Evolutionary conservation across 148 eudicot genomes (phyloP).

Genomic region (Cornus florida): DNA sequence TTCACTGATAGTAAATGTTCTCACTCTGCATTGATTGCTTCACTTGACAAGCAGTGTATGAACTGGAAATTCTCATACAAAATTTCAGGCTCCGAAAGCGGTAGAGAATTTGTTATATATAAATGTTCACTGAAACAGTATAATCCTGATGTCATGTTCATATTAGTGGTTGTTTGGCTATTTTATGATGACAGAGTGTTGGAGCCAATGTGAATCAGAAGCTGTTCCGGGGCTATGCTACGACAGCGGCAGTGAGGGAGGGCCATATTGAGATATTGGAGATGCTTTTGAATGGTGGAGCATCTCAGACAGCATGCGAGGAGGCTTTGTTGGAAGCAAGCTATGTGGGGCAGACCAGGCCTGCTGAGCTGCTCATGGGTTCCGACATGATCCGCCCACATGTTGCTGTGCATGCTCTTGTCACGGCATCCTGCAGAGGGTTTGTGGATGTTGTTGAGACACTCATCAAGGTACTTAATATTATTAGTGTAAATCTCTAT

Average conservation of each 20-base stretch:
- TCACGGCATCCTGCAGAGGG: slow-evolving; percentile 65
- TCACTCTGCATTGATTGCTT: neutral
- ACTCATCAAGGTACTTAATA: slow-evolving; percentile 51
- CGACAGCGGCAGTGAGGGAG: slow-evolving; percentile 73
- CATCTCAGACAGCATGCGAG: slow-evolving; percentile 56
- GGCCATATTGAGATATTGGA: slow-evolving; percentile 62
- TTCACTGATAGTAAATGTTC: neutral
- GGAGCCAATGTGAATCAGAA: slow-evolving; percentile 68
- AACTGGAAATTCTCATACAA: neutral
- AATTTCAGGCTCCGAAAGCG: neutral
- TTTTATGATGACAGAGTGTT: slow-evolving; percentile 39
- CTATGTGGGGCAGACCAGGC: slow-evolving; percentile 50
- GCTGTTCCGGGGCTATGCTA: slow-evolving; percentile 69
- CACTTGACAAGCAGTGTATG: neutral
- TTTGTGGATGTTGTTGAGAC: slow-evolving; percentile 64
- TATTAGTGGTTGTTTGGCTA: neutral
- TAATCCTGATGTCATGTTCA: no score
- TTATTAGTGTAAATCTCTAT: neutral
- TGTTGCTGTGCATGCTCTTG: slow-evolving; percentile 65
- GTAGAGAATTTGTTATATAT: no score
- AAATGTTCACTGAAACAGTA: no score
- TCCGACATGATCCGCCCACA: slow-evolving; percentile 58
- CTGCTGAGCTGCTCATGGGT: slow-evolving; percentile 60
- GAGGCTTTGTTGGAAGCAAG: slow-evolving; percentile 76
- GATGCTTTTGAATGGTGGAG: slow-evolving; percentile 48